Percentiles rank a stretch among this genome's conserved stretches.
phyloP scores from a whole-genome alignment of 345 rosid genomes.

The Populus ilicifolia region DNA sequence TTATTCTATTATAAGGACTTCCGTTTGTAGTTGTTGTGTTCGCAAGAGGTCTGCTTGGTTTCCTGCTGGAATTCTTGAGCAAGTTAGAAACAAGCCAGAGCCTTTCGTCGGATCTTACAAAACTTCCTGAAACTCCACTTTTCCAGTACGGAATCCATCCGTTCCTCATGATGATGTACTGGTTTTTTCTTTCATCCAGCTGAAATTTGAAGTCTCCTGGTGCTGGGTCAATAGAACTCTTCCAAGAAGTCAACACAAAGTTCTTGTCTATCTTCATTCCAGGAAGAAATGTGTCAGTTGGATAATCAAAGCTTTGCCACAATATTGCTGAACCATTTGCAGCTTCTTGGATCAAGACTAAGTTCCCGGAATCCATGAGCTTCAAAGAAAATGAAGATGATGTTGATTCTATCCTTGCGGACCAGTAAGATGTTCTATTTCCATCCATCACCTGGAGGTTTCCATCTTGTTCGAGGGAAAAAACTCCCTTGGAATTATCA shows the following conservation, averaged over 20 bases:
- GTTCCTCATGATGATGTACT: neutral
- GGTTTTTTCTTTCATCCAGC: neutral
- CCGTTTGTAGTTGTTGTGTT: neutral
- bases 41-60: neutral
- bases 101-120: neutral
- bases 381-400: no score
- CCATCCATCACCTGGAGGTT: neutral
- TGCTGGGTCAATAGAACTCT: neutral
- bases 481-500: neutral
- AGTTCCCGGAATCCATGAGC: neutral
- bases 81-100: neutral
- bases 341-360: neutral
- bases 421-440: neutral
- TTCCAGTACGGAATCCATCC: neutral
- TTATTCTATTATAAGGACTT: neutral
- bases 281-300: neutral
- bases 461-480: neutral
- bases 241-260: neutral
- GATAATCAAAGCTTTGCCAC: constrained; percentile 2
- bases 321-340: neutral
- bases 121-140: constrained; percentile 2
- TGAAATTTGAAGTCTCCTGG: constrained; percentile 9
- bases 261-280: no score
- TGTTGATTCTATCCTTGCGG: neutral
- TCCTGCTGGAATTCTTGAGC: neutral